Percentiles rank a stretch among this genome's conserved stretches.
These are phyloP conservation scores for Irpex sp. DNA, from an alignment of 1,284 basidiomycete species.

Conservation along the genomic window DNA sequence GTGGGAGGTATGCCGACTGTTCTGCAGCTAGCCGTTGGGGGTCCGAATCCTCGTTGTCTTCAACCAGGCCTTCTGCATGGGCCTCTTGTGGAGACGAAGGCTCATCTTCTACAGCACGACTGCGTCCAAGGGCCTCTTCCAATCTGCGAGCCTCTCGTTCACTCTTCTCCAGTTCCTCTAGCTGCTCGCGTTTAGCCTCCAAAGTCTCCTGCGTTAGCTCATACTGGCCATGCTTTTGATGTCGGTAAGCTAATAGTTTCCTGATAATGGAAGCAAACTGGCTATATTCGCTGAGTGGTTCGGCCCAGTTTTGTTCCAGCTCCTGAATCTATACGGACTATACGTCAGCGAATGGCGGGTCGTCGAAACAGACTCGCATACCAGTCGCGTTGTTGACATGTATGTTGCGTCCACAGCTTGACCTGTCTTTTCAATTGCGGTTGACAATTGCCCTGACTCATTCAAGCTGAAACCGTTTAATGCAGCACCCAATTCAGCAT, in stretches of 20 bases:
- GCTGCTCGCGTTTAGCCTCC: conserved; percentile 81
- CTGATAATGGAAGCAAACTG: conserved; percentile 96
- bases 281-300: conserved; percentile 93
- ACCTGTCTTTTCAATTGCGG: conserved; percentile 88
- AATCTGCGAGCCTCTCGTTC: conserved; percentile 89
- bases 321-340: conserved; percentile 67
- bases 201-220: conserved; percentile 94
- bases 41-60: conserved; percentile 22
- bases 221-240: conserved; percentile 97
- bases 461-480: conserved; percentile 95
- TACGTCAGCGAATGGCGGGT: not conserved
- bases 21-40: conserved; percentile 9
- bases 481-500: conserved; percentile 92
- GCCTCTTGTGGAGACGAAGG: conserved; percentile 11
- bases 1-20: conserved; percentile 53
- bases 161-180: conserved; percentile 90
- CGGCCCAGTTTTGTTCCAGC: conserved; percentile 90
- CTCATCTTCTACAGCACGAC: conserved; percentile 34
- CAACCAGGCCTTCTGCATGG: conserved; percentile 11
- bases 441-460: conserved; percentile 69
- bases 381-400: conserved; percentile 86
- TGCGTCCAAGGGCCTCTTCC: conserved; percentile 78
- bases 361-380: conserved; percentile 35
- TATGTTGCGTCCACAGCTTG: conserved; percentile 96
- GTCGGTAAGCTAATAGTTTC: conserved; percentile 89